A percentile compares a stretch with the other conserved stretches of the same genome.
phyloP scores from a whole-genome alignment of 371 early-diverging fungal genomes.

The Lichtheimia hyalospora region DNA sequence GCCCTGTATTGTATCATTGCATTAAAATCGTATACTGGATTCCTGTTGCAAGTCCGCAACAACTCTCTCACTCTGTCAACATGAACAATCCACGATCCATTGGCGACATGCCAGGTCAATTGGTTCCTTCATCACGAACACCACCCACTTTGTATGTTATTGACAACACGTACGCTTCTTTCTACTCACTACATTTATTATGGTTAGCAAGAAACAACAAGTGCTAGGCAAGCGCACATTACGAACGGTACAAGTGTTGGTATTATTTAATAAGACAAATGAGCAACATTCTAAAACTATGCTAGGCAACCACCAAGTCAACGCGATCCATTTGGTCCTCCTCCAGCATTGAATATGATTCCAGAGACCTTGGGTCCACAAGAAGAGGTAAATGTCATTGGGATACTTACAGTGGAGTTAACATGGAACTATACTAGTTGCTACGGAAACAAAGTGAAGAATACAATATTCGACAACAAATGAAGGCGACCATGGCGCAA shows the following conservation, averaged over 20 bases:
- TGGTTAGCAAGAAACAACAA: not conserved
- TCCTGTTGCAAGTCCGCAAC: too few species aligned
- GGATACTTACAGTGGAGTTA: not conserved
- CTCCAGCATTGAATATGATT: not conserved
- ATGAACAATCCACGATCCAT: not conserved
- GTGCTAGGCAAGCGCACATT: not conserved
- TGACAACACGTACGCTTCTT: not conserved
- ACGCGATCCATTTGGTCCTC: not conserved
- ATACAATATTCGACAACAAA: slow-evolving; percentile 15
- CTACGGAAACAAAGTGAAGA: slow-evolving; percentile 24
- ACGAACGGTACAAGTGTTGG: not conserved
- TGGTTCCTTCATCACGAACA: not conserved
- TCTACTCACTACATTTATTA: not conserved
- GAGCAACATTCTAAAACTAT: not conserved
- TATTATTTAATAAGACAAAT: not conserved
- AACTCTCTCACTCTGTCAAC: not conserved
- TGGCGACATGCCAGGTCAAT: not conserved
- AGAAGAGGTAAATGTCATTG: not conserved
- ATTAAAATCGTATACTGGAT: too few species aligned
- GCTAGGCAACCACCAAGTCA: not conserved
- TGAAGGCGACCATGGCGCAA: slow-evolving; percentile 19
- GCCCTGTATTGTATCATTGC: too few species aligned
- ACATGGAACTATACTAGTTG: slow-evolving; percentile 1
- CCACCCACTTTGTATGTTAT: not conserved
- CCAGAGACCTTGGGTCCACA: not conserved